Base-by-base conservation (phyloP, 345 rosid species). In the Trapa bicornis region DNA sequence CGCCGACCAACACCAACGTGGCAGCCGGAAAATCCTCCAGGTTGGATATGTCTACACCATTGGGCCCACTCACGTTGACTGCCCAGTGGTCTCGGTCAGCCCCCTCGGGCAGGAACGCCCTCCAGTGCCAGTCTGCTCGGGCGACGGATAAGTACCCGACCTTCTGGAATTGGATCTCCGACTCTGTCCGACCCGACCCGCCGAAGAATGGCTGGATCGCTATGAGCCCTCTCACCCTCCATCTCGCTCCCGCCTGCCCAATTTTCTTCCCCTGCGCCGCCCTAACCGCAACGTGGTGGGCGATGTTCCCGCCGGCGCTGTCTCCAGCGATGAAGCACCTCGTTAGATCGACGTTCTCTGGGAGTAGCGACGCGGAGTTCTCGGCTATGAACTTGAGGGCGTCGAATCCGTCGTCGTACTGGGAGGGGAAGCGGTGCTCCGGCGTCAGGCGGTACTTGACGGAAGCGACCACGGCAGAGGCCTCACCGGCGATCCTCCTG, bases 131-230 rank as follows among this genome's bases (percentile, higher is more conserved):
- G 37, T 89, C 90, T 1, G 90, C 64, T 52, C 87, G 64, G 6
- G 56, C 39, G 57, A 54, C 33, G 8, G 1, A n/a, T 7, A 54
- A 3, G 43, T 41, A 41, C 33, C 35, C 35, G 1, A 4, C 35
- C 8, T 54, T 54, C 35, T 3, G 1, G 6, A n/a, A 3, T 5
- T 0, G 60, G 60, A 54, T 73, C 84, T 92, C 98, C 32, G 96
- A 76, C 57, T 81, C 87, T 3, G 95, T 89, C 50, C 90, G 79
- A 74, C 86, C 89, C 66, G 77, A 84, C 1, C 96, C 96, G n/a
- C 96, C 94, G 69, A 91, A 89, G 69, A 77, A 87, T 5, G 97
- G 94, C 67, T 91, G 96, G 29, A 91, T 89, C 52, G 85, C 70
- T 36, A 92, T 57, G 7, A 89, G 29, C 36, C 96, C 96, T 35